These are phyloP conservation scores for Boletus rubescentipes DNA, from an alignment of 768 basidiomycete genomes.

Conservation along the genomic window DNA sequence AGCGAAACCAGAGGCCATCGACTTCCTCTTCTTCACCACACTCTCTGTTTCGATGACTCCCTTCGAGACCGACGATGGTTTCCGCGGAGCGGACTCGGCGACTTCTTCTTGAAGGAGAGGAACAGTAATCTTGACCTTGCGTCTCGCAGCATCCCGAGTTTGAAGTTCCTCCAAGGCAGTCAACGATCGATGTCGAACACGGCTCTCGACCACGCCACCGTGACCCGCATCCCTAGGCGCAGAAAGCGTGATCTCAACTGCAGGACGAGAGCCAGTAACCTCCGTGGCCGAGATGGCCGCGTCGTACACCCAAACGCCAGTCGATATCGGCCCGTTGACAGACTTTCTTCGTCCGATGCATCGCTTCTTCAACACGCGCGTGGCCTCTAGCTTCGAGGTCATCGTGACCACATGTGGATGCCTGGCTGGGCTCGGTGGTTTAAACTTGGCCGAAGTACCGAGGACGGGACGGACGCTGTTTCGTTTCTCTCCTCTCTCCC, in stretches of 20 bases:
- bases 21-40: constrained; percentile 4
- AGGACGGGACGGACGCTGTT: constrained; percentile 29
- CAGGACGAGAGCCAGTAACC: constrained; percentile 15
- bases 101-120: constrained; percentile 10
- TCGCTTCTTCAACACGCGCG: constrained; percentile 51
- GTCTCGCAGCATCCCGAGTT: constrained; percentile 6
- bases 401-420: neutral
- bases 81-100: neutral
- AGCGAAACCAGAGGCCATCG: constrained; percentile 5
- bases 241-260: constrained; percentile 24
- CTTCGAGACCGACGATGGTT: neutral
- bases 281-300: constrained; percentile 49
- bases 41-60: neutral
- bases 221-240: neutral
- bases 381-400: constrained; percentile 12
- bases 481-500: constrained; percentile 16
- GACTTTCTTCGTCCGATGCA: constrained; percentile 54
- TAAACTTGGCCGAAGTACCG: constrained; percentile 17
- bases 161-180: constrained; percentile 17
- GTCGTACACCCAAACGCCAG: constrained; percentile 48
- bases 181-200: constrained; percentile 28
- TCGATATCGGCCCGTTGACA: constrained; percentile 33
- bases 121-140: constrained; percentile 20
- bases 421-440: neutral
- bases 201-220: neutral